phyloP scores from a whole-genome alignment of 2,329 filamentous ascomycete genomes.

The Bertia moriformis region DNA sequence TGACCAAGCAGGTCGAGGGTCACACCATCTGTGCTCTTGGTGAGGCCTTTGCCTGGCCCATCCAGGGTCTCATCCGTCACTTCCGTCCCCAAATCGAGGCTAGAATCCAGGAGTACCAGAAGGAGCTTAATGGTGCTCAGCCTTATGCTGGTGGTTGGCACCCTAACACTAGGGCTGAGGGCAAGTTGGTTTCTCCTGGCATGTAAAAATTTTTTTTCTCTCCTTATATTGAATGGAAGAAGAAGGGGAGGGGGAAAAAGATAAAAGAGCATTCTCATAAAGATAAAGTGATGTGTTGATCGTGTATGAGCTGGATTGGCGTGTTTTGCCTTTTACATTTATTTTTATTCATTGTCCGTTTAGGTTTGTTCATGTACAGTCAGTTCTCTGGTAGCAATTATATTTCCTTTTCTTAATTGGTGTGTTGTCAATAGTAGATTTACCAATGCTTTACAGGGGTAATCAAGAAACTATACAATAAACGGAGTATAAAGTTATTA shows the following conservation, averaged over 20 bases:
- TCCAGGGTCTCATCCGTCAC: constrained; percentile 94
- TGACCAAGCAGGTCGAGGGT: constrained; percentile 98
- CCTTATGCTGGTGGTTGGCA: constrained; percentile 79
- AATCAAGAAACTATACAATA: too few species aligned
- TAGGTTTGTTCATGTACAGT: neutral
- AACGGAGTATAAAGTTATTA: too few species aligned
- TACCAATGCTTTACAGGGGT: too few species aligned
- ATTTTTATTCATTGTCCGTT: neutral
- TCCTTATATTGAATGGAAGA: neutral
- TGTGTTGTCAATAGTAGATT: too few species aligned
- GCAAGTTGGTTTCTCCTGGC: constrained; percentile 74
- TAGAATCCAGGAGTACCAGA: constrained; percentile 68
- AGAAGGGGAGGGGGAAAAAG: neutral
- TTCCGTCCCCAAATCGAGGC: constrained; percentile 93
- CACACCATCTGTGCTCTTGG: constrained; percentile 96
- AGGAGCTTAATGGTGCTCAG: constrained; percentile 51
- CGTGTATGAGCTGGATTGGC: neutral
- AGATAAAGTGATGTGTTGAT: neutral
- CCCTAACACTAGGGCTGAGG: constrained; percentile 59
- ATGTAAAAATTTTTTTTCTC: constrained; percentile 43
- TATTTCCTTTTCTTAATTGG: neutral
- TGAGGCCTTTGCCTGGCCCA: constrained; percentile 95
- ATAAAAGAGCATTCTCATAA: neutral
- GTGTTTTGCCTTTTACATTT: neutral
- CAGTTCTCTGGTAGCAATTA: neutral